Conservation (phyloP, 768 basidiomycete genomes). For the Cystofilobasidium capitatum region DNA sequence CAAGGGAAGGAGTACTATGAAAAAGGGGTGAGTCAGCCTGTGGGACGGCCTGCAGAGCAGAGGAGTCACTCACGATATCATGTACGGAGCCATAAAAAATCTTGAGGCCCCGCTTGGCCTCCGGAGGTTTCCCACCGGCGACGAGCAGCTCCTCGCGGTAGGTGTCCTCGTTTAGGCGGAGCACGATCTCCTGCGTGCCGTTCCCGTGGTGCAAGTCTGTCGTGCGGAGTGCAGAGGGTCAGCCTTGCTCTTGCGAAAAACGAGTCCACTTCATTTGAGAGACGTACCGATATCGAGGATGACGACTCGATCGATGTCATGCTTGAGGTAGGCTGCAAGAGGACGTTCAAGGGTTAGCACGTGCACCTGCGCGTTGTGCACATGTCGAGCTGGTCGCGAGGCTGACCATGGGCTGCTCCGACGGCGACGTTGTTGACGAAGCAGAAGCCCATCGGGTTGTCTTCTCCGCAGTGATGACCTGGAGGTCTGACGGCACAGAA, state of each 20-base stretch:
- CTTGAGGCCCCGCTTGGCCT: slow-evolving; percentile 44
- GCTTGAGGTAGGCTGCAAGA: slow-evolving; percentile 61
- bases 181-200: slow-evolving; percentile 83
- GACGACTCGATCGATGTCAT: slow-evolving; percentile 65
- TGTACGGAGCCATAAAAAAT: slow-evolving; percentile 90
- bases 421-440: slow-evolving; percentile 90
- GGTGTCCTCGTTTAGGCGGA: slow-evolving; percentile 84
- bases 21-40: background rate
- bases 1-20: slow-evolving; percentile 24
- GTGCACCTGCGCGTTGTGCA: too few species aligned
- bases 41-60: too few species aligned
- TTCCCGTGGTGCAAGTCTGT: slow-evolving; percentile 51
- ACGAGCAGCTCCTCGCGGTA: slow-evolving; percentile 53
- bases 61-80: slow-evolving; percentile 58
- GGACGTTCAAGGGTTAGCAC: background rate
- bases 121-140: slow-evolving; percentile 36
- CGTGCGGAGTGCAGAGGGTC: too few species aligned
- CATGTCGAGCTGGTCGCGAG: background rate
- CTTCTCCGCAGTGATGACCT: slow-evolving; percentile 89
- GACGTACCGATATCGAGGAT: slow-evolving; percentile 77
- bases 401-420: slow-evolving; percentile 76
- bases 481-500: slow-evolving; percentile 84
- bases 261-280: too few species aligned
- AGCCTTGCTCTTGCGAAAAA: too few species aligned
- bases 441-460: slow-evolving; percentile 85